Percentiles rank a stretch among this genome's conserved stretches.
Conservation (phyloP, 345 rosid genomes). For the Syzygium jambos region DNA sequence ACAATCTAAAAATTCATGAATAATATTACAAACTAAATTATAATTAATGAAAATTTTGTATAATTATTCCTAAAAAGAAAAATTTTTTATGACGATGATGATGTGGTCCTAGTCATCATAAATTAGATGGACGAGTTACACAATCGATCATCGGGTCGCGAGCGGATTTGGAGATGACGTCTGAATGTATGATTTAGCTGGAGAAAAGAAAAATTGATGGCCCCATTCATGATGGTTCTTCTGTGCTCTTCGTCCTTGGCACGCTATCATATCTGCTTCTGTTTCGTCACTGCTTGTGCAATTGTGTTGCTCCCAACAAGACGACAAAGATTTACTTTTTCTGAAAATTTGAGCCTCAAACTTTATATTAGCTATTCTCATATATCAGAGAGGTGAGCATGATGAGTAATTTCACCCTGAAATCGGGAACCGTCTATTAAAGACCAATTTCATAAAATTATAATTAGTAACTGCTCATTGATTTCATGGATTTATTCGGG, state of each 20-base stretch:
- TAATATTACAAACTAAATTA: no score
- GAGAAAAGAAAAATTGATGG: not conserved
- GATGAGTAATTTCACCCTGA: no score
- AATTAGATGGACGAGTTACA: not conserved
- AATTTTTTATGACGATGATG: not conserved
- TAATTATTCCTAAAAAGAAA: no score
- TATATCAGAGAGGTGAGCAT: no score
- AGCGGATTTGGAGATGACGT: not conserved
- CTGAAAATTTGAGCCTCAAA: not conserved
- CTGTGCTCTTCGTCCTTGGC: not conserved
- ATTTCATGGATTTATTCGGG: no score
- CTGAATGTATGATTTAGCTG: not conserved
- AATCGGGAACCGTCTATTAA: no score
- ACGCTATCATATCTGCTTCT: not conserved
- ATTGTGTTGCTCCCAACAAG: not conserved
- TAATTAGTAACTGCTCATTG: no score
- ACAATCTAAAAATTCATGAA: no score
- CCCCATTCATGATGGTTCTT: not conserved
- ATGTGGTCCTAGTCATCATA: not conserved
- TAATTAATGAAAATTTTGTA: no score
- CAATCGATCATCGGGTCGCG: not conserved
- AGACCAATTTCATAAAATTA: no score
- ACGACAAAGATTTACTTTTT: not conserved
- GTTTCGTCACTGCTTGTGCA: not conserved
- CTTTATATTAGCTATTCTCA: no score